Evolutionary conservation across 768 basidiomycete genomes (phyloP).

Genomic region (Leucocoprinus leucothites): DNA sequence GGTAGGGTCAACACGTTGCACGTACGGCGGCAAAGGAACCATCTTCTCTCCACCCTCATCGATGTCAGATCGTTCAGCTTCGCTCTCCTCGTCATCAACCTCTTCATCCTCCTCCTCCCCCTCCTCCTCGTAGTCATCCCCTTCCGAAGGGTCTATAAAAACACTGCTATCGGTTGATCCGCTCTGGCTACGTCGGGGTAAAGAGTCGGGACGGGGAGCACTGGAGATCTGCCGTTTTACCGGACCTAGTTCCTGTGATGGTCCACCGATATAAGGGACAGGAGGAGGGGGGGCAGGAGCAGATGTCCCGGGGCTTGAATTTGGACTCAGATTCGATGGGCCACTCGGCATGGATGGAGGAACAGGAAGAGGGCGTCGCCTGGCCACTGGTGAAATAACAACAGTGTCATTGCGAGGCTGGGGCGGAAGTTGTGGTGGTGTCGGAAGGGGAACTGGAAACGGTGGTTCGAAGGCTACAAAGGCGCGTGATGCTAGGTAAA

Average conservation of each 20-base stretch:
- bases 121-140: neutral
- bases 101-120: neutral
- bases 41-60: conserved; percentile 7
- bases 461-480: neutral
- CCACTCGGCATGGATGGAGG: neutral
- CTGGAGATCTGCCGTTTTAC: neutral
- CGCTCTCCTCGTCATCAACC: neutral
- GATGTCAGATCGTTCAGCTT: conserved; percentile 6
- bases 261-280: neutral
- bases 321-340: neutral
- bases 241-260: neutral
- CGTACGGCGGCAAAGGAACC: conserved; percentile 6
- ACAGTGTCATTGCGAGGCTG: neutral
- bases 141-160: neutral
- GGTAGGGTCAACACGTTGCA: neutral
- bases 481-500: conserved; percentile 1
- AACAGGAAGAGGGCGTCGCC: conserved; percentile 6
- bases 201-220: neutral
- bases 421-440: neutral
- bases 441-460: neutral
- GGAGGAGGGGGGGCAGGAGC: neutral
- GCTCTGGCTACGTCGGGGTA: neutral
- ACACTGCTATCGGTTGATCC: neutral
- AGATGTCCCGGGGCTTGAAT: conserved; percentile 7
- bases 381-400: too few species aligned